Evolutionary conservation across 164 flowering plant species (phyloP), one percentile per base, ranked within the genome.

Genomic region (Amborella trichopoda): DNA sequence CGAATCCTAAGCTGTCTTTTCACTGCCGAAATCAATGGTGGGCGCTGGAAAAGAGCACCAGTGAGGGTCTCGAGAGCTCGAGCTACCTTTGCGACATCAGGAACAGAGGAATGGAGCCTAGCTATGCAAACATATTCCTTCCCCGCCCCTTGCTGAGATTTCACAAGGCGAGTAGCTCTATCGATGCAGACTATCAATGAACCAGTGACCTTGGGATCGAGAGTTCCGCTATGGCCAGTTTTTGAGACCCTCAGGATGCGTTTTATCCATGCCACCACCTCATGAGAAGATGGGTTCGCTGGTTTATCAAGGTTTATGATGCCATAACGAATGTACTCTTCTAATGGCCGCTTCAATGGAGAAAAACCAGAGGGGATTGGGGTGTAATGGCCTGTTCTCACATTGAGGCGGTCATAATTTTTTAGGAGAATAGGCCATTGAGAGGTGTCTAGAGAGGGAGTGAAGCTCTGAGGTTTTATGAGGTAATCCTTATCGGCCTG

Each of bases 261-360:
- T 25, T 79, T 79, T 40, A 82, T 82, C 91, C 91, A 79, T 0
- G 91, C 91, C 1, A 82, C 91, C 11, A 82, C 91, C 46, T 82
- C 91, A 26, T 82, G 87, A 6, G 87, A 79, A 18, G 83, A 77
- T 0, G 91, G 91, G 46, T 82, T 82, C 0, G 91, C 68, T 13
- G 91, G 91, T 32, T 82, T 82, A 46, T 82, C 91, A n/a, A 82
- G 80, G 44, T 82, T 79, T 32, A 82, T 26, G 40, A 79, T n/a
- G 17, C 91, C 91, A 49, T 79, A 82, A 43, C 64, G 63, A 58
- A 82, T 60, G 61, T 82, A 79, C 32, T 79, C 80, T 0, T 52
- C 60, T 2, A 82, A 66, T 2, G 91, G 86, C 2, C 86, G 80
- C 57, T 82, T 82, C 40, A 82, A 73, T 8, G 91, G 91, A 12